Base-by-base conservation (phyloP, 805 yeast species). In the Barnettozyma sp. region DNA sequence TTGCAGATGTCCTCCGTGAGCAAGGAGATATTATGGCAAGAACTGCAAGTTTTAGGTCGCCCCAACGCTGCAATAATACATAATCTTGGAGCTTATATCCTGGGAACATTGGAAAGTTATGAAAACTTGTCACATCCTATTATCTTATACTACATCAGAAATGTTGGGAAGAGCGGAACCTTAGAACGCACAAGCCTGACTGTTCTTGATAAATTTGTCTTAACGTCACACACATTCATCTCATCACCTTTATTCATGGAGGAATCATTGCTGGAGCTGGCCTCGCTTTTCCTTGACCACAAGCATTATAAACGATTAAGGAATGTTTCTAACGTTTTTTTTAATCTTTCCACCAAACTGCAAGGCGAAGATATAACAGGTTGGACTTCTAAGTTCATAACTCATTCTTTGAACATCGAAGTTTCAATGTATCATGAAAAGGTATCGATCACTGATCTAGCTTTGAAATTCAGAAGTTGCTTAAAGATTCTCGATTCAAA, bases 321-420 rank as follows among this genome's bases (percentile, higher is more conserved):
- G 33, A 72, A 71, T 45, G 42, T 73, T 4, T 65, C 76, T 4
- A 71, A 68, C 42, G 33, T 73, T 10, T 50, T 63, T 6, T 72
- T 60, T 45, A 66, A 69, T 39, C 46, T 59, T 32, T 72, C 52
- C 42, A 23, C 33, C 49, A 17, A 24, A 52, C 5, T 40, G 8
- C 4, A 23, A 27, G 13, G 15, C 6, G 22, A 17, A 2, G 14
- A 26, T n/a, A n/a, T n/a, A n/a, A n/a, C n/a, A n/a, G n/a, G n/a
- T 4, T n/a, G 30, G 3, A 24, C 22, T 8, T 33, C 28, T 5
- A 12, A 14, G 1, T 39, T 35, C 14, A 13, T 26, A 3, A 24
- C n/a, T 7, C 22, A 30, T 11, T 23, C 37, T 20, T 17, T 59
- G 20, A 72, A 67, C 38, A 45, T 46, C 10, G 38, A 47, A 8